phyloP scores from a whole-genome alignment of 169 alveolate genomes.

The Plasmodium inui region DNA sequence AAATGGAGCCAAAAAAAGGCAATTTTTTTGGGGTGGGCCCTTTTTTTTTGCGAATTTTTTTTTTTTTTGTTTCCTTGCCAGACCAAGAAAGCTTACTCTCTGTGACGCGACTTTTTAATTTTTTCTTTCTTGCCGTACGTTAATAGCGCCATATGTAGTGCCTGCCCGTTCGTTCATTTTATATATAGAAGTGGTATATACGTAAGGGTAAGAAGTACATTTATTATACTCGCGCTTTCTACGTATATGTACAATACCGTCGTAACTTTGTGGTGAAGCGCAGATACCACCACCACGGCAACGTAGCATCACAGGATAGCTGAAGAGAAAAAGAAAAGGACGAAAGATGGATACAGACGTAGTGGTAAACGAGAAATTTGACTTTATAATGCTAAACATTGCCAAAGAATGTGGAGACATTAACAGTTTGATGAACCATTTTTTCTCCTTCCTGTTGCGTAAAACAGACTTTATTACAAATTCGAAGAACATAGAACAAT shows the following conservation, averaged over 20 bases:
- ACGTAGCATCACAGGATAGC: not conserved
- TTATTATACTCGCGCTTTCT: not conserved
- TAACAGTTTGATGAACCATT: slow-evolving; percentile 91
- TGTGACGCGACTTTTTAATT: not conserved
- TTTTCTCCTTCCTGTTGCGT: slow-evolving; percentile 95
- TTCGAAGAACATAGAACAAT: slow-evolving; percentile 81
- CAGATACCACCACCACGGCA: not conserved
- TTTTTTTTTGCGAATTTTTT: not conserved
- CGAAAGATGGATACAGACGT: slow-evolving; percentile 71
- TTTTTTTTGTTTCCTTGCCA: not conserved
- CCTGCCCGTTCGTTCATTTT: not conserved
- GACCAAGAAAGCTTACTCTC: not conserved
- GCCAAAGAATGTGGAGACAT: slow-evolving; percentile 95
- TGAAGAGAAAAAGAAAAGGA: not conserved
- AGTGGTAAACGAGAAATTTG: slow-evolving; percentile 81
- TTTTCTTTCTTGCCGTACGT: not conserved
- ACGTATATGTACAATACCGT: not conserved
- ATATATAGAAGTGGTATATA: not conserved
- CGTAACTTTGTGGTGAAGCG: not conserved
- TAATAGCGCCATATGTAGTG: not conserved
- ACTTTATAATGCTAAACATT: slow-evolving; percentile 91
- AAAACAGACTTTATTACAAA: slow-evolving; percentile 95
- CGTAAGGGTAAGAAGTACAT: not conserved
- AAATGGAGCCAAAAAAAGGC: not conserved
- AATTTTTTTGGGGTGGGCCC: no score